phyloP scores from a whole-genome alignment of 108 stramenopile genomes.

The Fragilariopsis cylindrus region DNA sequence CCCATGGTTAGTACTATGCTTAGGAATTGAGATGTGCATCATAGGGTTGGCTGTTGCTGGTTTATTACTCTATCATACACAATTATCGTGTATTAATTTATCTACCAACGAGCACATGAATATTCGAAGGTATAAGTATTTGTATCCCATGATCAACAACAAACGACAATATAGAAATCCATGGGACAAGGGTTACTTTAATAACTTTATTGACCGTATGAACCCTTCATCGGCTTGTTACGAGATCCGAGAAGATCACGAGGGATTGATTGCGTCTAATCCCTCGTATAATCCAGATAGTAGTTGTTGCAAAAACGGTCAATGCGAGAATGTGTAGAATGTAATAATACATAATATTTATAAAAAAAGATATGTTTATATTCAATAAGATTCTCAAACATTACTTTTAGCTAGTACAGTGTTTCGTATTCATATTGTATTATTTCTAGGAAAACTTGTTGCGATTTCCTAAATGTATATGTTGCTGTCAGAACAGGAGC shows the following conservation, averaged over 20 bases:
- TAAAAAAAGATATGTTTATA: no score
- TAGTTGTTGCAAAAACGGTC: background rate
- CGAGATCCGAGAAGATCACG: constrained; percentile 26
- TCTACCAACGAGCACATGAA: constrained; percentile 96
- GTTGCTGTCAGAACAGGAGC: no score
- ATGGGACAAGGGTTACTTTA: constrained; percentile 71
- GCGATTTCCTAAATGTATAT: no score
- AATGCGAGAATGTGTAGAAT: background rate
- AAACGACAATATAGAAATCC: constrained; percentile 78
- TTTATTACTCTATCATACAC: constrained; percentile 85
- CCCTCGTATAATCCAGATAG: background rate
- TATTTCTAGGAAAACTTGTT: no score
- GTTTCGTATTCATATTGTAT: no score
- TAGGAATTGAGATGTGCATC: constrained; percentile 64
- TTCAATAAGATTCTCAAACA: no score
- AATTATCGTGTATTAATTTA: constrained; percentile 80
- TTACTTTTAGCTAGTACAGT: background rate
- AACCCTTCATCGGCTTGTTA: constrained; percentile 39
- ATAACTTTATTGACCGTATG: constrained; percentile 41
- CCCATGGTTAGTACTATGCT: constrained; percentile 24
- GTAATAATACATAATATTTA: no score
- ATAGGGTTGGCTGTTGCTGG: constrained; percentile 61
- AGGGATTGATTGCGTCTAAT: constrained; percentile 9
- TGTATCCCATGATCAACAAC: constrained; percentile 35
- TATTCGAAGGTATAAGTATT: constrained; percentile 76